A percentile compares a stretch with the other conserved stretches of the same genome.
Evolutionary conservation across 208 protist genomes (phyloP).

Genomic region (Trypanosoma platydactyli): DNA sequence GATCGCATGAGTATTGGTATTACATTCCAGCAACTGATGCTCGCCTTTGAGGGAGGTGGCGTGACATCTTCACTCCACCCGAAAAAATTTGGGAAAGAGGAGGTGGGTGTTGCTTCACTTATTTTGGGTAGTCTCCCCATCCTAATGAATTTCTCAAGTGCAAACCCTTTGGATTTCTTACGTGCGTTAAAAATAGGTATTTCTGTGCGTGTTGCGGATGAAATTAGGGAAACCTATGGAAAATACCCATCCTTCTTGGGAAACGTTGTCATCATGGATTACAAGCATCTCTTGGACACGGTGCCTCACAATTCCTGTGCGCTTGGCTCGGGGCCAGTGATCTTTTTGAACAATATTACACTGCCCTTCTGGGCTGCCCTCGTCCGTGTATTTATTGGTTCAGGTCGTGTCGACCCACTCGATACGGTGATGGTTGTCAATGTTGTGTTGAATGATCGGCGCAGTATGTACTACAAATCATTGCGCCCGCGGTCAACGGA

Average conservation of each 20-base stretch:
- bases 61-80: too few relatives aligned
- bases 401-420: constrained; percentile 39
- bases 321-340: constrained; percentile 27
- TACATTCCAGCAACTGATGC: background rate
- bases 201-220: constrained; percentile 64
- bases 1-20: constrained; percentile 55
- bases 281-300: constrained; percentile 33
- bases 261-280: constrained; percentile 92
- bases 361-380: constrained; percentile 36
- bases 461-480: constrained; percentile 71
- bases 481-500: constrained; percentile 24
- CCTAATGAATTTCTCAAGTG: constrained; percentile 44
- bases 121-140: background rate
- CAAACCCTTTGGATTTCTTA: constrained; percentile 36
- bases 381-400: constrained; percentile 22
- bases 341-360: constrained; percentile 12
- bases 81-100: too few relatives aligned
- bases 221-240: constrained; percentile 55
- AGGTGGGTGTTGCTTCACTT: background rate
- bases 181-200: constrained; percentile 28
- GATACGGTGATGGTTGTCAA: constrained; percentile 72
- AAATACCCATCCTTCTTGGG: constrained; percentile 93
- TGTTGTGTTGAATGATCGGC: constrained; percentile 63
- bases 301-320: constrained; percentile 42
- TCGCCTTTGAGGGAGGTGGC: too few relatives aligned